Conservation (phyloP, 352 stramenopile species). For the Globisporangium iwayamae region DNA sequence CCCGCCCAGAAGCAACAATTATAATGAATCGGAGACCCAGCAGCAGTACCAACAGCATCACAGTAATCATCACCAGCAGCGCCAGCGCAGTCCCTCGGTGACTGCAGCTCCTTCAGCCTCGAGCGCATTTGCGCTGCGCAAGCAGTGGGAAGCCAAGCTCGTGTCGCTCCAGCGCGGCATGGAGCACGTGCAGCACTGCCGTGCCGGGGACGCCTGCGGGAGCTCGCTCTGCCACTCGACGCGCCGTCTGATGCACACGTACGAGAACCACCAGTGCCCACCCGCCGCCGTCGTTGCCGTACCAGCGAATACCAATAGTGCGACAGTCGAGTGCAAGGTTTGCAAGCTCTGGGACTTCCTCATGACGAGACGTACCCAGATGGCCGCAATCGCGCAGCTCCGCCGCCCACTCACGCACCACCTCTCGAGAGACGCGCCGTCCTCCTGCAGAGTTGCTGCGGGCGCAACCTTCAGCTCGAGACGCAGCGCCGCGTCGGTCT, state of each 20-base stretch:
- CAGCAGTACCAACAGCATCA: neutral
- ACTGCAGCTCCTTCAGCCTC: neutral
- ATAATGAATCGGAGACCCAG: slow-evolving; percentile 8
- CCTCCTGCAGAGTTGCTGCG: slow-evolving; percentile 9
- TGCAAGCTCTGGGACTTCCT: slow-evolving; percentile 76
- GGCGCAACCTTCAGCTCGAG: neutral
- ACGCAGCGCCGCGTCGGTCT: slow-evolving; percentile 17
- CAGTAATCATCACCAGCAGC: neutral
- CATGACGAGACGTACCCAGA: slow-evolving; percentile 24
- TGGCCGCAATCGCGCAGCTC: slow-evolving; percentile 19
- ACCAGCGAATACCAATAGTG: neutral
- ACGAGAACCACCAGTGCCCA: slow-evolving; percentile 56
- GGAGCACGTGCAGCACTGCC: slow-evolving; percentile 58
- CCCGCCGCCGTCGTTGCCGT: neutral
- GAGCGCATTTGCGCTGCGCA: slow-evolving; percentile 31
- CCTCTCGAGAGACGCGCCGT: neutral
- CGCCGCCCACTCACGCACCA: slow-evolving; percentile 13
- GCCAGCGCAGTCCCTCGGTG: neutral
- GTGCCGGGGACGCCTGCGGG: slow-evolving; percentile 45
- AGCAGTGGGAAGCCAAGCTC: slow-evolving; percentile 62
- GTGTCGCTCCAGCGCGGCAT: slow-evolving; percentile 63
- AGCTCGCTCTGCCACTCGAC: slow-evolving; percentile 75
- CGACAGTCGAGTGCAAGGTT: slow-evolving; percentile 51
- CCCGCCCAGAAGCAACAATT: neutral
- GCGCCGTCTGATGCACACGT: slow-evolving; percentile 58